Base-by-base conservation (phyloP, 1,139 yeast species). In the Protomyces inundatus region DNA sequence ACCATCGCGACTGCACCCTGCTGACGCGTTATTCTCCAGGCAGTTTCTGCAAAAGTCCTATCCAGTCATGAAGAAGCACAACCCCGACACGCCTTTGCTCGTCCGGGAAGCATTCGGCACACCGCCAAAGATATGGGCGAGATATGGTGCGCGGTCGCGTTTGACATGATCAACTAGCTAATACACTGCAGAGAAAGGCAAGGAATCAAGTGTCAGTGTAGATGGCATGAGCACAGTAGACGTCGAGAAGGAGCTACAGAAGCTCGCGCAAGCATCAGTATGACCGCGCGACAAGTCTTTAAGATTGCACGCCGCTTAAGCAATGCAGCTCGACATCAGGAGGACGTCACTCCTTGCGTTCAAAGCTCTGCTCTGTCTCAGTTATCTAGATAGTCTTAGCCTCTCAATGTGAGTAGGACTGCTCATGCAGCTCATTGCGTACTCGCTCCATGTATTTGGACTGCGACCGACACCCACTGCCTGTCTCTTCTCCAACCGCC, bases 61-160 rank as follows among this genome's bases (percentile, higher is more conserved):
- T 75, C 83, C 86, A 30, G 72, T 77, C 36, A 78, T 88, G 73
- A 87, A 86, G 75, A 74, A 77, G 69, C 73, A 77, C 69, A 81
- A 82, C 70, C 86, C 86, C 48, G 73, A 80, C 53, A 77, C 86
- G 53, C 95, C 93, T 30, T 83, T 88, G 66, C 80, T 88, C 72
- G 81, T 88, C 70, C 84, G 95, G 76, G 95, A 88, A 76, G 84
- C 90, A 63, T 79, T 79, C 67, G 90, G 90, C 61, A 81, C 86
- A 65, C 81, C 85, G 57, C 95, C 95, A 52, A 81, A 85, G 66
- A 81, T 87, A 64, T 86, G 85, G 66, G 88, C 90, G 54, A 84
- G 95, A 73, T 85, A 85, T 68, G 77, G 77, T 74, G 68, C 45
- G 76, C 70, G 14, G 12, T 9, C 34, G 6, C 34, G 48, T 16